phyloP scores from a whole-genome alignment of 202 grass and related monocot species.

The Zizania palustris region DNA sequence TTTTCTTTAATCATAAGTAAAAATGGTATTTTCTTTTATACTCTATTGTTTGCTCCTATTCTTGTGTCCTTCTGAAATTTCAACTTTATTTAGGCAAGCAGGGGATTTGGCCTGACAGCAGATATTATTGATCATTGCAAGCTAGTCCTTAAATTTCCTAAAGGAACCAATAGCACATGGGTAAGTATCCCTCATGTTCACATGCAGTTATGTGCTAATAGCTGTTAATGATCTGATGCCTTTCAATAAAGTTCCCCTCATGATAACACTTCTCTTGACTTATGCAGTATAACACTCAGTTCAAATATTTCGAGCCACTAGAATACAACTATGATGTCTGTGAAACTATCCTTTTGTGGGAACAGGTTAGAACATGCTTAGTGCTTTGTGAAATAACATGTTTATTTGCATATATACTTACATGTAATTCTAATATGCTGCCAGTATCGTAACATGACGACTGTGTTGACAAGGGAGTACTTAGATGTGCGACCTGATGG shows the following conservation, averaged over 20 bases:
- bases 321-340: constrained; percentile 81
- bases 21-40: neutral
- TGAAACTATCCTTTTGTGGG: constrained; percentile 80
- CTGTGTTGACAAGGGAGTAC: constrained; percentile 97
- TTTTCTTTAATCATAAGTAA: neutral
- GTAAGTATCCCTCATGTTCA: constrained; percentile 51
- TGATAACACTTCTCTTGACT: constrained; percentile 32
- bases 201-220: constrained; percentile 42
- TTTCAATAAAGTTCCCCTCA: neutral
- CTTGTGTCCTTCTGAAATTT: constrained; percentile 35
- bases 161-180: constrained; percentile 95
- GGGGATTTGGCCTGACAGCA: constrained; percentile 83
- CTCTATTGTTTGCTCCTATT: neutral
- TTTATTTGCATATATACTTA: constrained; percentile 23
- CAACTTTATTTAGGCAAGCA: constrained; percentile 65
- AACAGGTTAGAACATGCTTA: constrained; percentile 66
- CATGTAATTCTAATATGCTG: constrained; percentile 34
- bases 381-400: constrained; percentile 29
- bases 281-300: constrained; percentile 83
- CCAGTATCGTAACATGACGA: constrained; percentile 96
- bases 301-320: constrained; percentile 87
- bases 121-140: constrained; percentile 85
- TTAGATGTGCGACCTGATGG: constrained; percentile 92
- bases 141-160: constrained; percentile 83
- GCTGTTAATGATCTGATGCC: constrained; percentile 1